A percentile compares a stretch with the other conserved stretches of the same genome.
Conservation (phyloP, 23 red algal species). For the Chondrus crispus region DNA sequence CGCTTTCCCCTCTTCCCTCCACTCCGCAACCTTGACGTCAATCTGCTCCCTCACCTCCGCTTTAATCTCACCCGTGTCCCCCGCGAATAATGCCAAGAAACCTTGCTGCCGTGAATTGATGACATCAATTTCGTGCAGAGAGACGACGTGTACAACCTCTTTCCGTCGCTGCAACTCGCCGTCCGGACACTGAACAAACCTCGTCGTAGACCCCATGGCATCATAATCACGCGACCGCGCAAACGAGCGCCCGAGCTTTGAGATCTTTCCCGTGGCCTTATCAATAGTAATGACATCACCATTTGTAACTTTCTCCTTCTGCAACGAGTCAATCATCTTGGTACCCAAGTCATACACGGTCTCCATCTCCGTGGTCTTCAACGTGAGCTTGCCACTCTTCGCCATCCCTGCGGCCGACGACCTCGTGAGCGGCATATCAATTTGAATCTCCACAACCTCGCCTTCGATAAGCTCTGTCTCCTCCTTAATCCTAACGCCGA, state of each 20-base stretch:
- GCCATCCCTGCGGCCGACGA: slow-evolving; percentile 25
- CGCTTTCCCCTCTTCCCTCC: slow-evolving; percentile 90
- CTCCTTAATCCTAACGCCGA: slow-evolving; percentile 92
- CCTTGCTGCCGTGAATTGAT: slow-evolving; percentile 99
- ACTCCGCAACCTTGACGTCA: slow-evolving; percentile 84
- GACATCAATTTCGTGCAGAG: slow-evolving; percentile 98
- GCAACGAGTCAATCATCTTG: slow-evolving; percentile 91
- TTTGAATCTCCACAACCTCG: slow-evolving; percentile 96
- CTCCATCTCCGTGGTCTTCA: slow-evolving; percentile 99
- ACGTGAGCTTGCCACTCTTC: slow-evolving; percentile 83
- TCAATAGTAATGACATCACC: slow-evolving; percentile 99
- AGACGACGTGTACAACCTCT: slow-evolving; percentile 89
- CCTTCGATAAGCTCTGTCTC: slow-evolving; percentile 98
- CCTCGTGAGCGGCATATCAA: slow-evolving; percentile 74
- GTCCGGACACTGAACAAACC: slow-evolving; percentile 93
- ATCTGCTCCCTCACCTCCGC: slow-evolving; percentile 92
- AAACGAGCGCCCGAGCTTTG: slow-evolving; percentile 94
- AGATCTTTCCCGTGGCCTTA: slow-evolving; percentile 94
- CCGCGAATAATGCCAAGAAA: slow-evolving; percentile 95
- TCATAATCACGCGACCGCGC: slow-evolving; percentile 90
- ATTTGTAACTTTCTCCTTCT: slow-evolving; percentile 72
- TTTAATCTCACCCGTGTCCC: slow-evolving; percentile 99
- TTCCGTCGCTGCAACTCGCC: slow-evolving; percentile 94
- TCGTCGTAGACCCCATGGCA: slow-evolving; percentile 74
- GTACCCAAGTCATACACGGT: slow-evolving; percentile 95